phyloP scores from a whole-genome alignment of 139 green algal genomes.

The Haematococcus lacustris region DNA sequence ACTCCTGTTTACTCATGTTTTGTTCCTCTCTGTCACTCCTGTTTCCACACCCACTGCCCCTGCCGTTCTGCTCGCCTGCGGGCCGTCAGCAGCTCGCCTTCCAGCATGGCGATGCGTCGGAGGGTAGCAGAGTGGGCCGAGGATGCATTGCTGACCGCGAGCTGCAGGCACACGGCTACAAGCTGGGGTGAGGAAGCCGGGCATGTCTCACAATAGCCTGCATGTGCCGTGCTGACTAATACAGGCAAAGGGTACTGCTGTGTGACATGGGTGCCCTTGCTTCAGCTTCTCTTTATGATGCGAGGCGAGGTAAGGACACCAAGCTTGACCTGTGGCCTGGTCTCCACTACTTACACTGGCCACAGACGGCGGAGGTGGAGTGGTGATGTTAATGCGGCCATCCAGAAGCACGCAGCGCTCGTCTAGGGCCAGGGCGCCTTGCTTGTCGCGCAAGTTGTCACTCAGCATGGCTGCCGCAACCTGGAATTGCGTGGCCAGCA shows the following conservation, averaged over 20 bases:
- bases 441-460: constrained; percentile 36
- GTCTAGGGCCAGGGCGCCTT: constrained; percentile 19
- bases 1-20: no score
- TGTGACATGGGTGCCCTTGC: not conserved
- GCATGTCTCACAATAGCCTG: no score
- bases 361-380: constrained; percentile 19
- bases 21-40: no score
- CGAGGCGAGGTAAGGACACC: no score
- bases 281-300: not conserved
- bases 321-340: not conserved
- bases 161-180: no score
- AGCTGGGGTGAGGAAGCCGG: no score
- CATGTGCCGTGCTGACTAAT: no score
- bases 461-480: constrained; percentile 18
- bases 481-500: no score
- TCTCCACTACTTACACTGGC: not conserved
- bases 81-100: constrained; percentile 18
- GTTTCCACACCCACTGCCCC: constrained; percentile 18
- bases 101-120: constrained; percentile 30
- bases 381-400: constrained; percentile 28
- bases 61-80: constrained; percentile 23
- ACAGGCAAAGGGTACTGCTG: no score
- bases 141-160: not conserved
- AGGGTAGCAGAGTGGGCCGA: constrained; percentile 21
- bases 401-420: constrained; percentile 33